These are phyloP conservation scores for Diplodia intermedia DNA, from an alignment of 2,329 filamentous ascomycete genomes.

Conservation along the genomic window DNA sequence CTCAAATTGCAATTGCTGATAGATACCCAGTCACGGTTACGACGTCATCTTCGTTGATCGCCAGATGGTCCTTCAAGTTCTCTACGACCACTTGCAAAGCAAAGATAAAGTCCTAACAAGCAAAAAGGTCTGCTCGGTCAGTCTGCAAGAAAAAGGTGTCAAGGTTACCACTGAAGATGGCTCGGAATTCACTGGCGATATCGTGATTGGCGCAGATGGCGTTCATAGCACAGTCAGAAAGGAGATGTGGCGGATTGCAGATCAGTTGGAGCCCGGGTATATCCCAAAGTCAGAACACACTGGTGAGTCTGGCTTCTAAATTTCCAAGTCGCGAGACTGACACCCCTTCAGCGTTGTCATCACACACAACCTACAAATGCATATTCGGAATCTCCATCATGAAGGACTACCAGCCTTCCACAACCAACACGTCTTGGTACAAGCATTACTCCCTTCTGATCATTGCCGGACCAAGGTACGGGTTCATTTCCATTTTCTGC, in stretches of 20 bases:
- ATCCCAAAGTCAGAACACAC: constrained; percentile 7
- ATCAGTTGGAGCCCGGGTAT: constrained; percentile 11
- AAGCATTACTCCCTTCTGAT: constrained; percentile 35
- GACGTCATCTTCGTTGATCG: constrained; percentile 32
- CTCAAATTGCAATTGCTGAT: neutral
- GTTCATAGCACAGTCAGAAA: constrained; percentile 24
- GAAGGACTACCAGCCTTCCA: constrained; percentile 13
- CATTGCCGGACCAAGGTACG: constrained; percentile 34
- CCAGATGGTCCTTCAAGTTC: constrained; percentile 33
- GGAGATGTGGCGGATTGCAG: constrained; percentile 34
- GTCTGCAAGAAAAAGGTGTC: neutral
- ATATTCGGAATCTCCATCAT: constrained; percentile 30
- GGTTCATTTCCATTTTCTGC: neutral
- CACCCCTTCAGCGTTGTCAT: neutral
- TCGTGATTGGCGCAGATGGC: constrained; percentile 32
- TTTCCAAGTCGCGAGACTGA: neutral
- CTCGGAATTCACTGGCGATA: constrained; percentile 10
- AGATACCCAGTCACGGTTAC: constrained; percentile 9
- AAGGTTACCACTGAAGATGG: constrained; percentile 5
- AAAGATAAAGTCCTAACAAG: constrained; percentile 12
- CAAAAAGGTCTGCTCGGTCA: constrained; percentile 9
- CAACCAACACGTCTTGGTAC: constrained; percentile 31
- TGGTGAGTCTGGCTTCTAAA: neutral
- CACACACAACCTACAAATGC: constrained; percentile 12
- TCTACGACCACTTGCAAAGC: constrained; percentile 36